Conservation (phyloP, 2,329 filamentous ascomycete species). For the Alternaria gansuensis region DNA sequence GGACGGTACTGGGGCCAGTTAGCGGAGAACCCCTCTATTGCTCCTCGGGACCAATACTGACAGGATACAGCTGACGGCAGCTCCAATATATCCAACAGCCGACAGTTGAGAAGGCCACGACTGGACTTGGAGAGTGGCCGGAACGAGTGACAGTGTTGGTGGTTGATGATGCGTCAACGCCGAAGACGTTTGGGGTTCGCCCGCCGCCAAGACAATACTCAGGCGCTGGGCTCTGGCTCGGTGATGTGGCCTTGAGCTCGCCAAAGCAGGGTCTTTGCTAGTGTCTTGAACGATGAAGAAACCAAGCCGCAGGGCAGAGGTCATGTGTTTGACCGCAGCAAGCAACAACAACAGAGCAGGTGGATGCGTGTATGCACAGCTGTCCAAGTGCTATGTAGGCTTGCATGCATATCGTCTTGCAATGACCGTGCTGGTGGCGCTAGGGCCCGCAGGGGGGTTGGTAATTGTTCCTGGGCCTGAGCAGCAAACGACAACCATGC, state of each 20-base stretch:
- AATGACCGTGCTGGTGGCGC: constrained; percentile 46
- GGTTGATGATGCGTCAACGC: constrained; percentile 33
- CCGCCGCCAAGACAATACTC: constrained; percentile 44
- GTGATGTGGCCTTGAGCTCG: constrained; percentile 47
- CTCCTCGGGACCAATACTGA: constrained; percentile 37
- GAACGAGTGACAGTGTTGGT: constrained; percentile 27
- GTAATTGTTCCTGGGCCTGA: constrained; percentile 39
- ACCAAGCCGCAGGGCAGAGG: constrained; percentile 3
- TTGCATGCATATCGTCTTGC: constrained; percentile 45
- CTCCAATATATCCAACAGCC: constrained; percentile 21
- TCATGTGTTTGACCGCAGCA: not conserved
- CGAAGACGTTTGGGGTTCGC: constrained; percentile 46
- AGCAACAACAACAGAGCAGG: not conserved
- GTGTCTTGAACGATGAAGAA: constrained; percentile 18
- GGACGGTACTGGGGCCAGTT: constrained; percentile 44
- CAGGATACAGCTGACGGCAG: constrained; percentile 27
- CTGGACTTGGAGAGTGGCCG: constrained; percentile 16
- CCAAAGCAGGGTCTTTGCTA: constrained; percentile 33
- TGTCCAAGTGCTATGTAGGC: constrained; percentile 40
- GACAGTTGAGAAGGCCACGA: constrained; percentile 21
- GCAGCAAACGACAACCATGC: constrained; percentile 14
- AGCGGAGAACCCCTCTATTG: constrained; percentile 47
- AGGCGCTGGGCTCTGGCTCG: constrained; percentile 40
- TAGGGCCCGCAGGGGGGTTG: constrained; percentile 46
- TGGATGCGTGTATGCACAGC: constrained; percentile 15